These are phyloP conservation scores for Cyclotella kingstonii DNA, from an alignment of 108 stramenopile genomes.

Conservation along the genomic window DNA sequence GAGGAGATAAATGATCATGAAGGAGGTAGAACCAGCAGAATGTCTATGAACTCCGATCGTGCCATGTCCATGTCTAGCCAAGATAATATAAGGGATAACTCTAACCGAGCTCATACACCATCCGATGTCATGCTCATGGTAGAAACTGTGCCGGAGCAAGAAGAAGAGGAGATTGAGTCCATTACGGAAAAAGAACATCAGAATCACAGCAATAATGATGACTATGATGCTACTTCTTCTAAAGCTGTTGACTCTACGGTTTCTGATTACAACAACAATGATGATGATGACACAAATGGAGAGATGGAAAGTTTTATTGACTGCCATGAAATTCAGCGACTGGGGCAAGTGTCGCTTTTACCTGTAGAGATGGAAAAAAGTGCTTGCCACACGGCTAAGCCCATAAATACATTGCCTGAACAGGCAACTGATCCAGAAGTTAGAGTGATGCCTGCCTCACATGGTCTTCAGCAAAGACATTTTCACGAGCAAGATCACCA, in stretches of 20 bases:
- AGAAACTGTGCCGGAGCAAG: not conserved
- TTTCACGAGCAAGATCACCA: not conserved
- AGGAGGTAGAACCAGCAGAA: not conserved
- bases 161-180: not conserved
- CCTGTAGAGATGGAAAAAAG: too few relatives aligned
- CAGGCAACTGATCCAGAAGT: not conserved
- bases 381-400: too few relatives aligned
- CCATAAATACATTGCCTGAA: not conserved
- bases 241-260: too few relatives aligned
- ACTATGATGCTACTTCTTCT: too few relatives aligned
- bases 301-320: not conserved
- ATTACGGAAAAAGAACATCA: not conserved
- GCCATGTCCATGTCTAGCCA: conserved; percentile 6
- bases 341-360: too few relatives aligned
- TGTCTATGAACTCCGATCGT: conserved; percentile 5
- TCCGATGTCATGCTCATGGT: not conserved
- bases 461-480: not conserved
- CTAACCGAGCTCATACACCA: conserved; percentile 2
- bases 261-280: too few relatives aligned
- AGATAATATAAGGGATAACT: too few relatives aligned
- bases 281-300: not conserved
- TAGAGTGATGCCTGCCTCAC: not conserved
- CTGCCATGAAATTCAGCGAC: not conserved
- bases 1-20: not conserved
- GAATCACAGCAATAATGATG: too few relatives aligned